Base-by-base conservation (phyloP, 192 early-diverging fungal species). In the Lunasporangiospora selenospora region DNA sequence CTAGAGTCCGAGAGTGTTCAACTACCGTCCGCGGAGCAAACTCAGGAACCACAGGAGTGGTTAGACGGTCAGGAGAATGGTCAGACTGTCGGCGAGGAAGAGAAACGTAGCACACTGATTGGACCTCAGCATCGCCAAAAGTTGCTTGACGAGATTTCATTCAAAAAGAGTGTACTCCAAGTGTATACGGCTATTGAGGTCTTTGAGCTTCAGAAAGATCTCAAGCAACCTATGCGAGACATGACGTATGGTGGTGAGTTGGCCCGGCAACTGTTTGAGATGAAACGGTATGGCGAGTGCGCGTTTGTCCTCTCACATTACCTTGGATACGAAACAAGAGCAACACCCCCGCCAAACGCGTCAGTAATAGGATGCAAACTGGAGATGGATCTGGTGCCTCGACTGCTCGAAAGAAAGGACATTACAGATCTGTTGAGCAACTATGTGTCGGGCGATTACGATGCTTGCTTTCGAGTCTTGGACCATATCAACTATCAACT, bases 401-500 rank as follows among this genome's bases (percentile, higher is more conserved):
- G 38, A 29, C 29, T 56, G 23, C 24, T 56, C 26, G 54, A 56
- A 43, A 13, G 19, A 15, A 41, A 29, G 5, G 54, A 56, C 27
- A n/a, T n/a, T n/a, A 13, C 31, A 4, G 54, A 33, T 12, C 26
- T 31, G 15, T 8, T 56, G 8, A 21, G 13, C 6, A 16, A 12
- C 4, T 56, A 43, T 41, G 40, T 56, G 9, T 38, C 29, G 26
- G 32, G 44, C n/a, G 30, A 43, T 30, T 19, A 43, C 13, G 40
- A 43, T 11, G n/a, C 26, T 12, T 56, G 54, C 18, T 18, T 27
- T 10, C 6, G 19, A 12, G 54, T 43, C 34, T 31, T 56, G 29
- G n/a, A 15, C 29, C 40, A 56, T 10, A 56, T 56, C 54, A 56
- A 56, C 41, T 41, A 56, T 19, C 54, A 56, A 21, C 54, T 56